These are phyloP conservation scores for Pichia heedii DNA, from an alignment of 805 yeast genomes.

Conservation along the genomic window DNA sequence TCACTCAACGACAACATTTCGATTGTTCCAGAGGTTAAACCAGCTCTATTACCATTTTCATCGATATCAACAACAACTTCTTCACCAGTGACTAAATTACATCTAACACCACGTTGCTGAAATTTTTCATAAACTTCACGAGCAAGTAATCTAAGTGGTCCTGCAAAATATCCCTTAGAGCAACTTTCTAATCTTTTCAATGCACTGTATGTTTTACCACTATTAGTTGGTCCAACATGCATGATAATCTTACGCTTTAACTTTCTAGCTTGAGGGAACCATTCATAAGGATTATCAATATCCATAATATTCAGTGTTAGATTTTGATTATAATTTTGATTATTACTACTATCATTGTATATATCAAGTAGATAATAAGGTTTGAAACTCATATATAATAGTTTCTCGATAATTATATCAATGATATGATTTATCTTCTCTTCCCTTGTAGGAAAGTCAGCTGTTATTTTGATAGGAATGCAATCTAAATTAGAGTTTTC, in stretches of 20 bases:
- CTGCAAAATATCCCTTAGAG: constrained; percentile 82
- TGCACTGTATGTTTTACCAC: constrained; percentile 89
- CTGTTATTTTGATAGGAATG: constrained; percentile 7
- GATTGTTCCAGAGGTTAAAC: constrained; percentile 77
- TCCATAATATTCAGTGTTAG: constrained; percentile 32
- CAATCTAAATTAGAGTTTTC: constrained; percentile 7
- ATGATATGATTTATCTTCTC: constrained; percentile 9
- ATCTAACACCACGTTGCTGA: constrained; percentile 51
- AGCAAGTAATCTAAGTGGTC: constrained; percentile 85
- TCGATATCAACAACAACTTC: constrained; percentile 71
- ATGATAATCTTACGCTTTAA: constrained; percentile 71
- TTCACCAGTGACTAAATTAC: constrained; percentile 93
- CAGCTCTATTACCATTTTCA: constrained; percentile 62
- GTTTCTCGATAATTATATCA: constrained; percentile 20
- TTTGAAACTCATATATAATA: constrained; percentile 23
- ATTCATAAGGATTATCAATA: constrained; percentile 53
- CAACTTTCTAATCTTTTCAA: constrained; percentile 56
- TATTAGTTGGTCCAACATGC: constrained; percentile 97
- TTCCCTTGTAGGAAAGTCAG: neutral
- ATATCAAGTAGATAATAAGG: constrained; percentile 22
- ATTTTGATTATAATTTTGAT: constrained; percentile 27
- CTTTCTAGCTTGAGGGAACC: constrained; percentile 82
- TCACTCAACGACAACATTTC: constrained; percentile 78
- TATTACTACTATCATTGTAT: constrained; percentile 23
- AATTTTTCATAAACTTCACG: constrained; percentile 85